phyloP scores from a whole-genome alignment of 768 basidiomycete genomes.

The Pisolithus tinctorius region DNA sequence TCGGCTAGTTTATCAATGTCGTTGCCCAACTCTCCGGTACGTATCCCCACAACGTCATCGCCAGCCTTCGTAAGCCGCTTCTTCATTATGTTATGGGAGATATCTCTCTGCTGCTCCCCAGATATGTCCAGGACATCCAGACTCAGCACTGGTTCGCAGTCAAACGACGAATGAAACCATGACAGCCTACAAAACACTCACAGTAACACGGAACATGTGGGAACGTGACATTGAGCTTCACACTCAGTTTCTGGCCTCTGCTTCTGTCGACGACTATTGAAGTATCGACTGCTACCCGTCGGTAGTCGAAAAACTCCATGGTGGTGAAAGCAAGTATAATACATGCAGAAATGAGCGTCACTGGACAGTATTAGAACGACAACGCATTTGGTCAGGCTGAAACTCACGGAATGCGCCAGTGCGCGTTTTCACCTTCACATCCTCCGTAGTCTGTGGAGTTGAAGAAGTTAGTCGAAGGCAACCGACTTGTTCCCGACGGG shows the following conservation, averaged over 20 bases:
- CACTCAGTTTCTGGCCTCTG: slow-evolving; percentile 89
- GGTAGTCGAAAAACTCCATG: slow-evolving; percentile 95
- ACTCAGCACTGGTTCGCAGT: slow-evolving; percentile 66
- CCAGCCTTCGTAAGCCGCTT: slow-evolving; percentile 64
- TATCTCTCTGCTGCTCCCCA: slow-evolving; percentile 87
- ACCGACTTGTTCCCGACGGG: slow-evolving; percentile 1
- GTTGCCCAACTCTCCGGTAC: slow-evolving; percentile 65
- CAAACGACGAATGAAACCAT: not conserved
- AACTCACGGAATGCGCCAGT: slow-evolving; percentile 82
- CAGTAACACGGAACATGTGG: slow-evolving; percentile 96
- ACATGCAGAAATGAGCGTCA: slow-evolving; percentile 86
- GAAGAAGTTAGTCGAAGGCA: not conserved
- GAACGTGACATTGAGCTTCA: slow-evolving; percentile 89
- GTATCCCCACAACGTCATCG: slow-evolving; percentile 45
- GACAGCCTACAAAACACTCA: slow-evolving; percentile 37
- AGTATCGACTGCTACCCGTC: slow-evolving; percentile 79
- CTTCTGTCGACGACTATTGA: slow-evolving; percentile 93
- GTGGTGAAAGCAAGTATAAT: slow-evolving; percentile 89
- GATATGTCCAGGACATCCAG: slow-evolving; percentile 98
- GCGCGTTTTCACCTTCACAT: slow-evolving; percentile 98
- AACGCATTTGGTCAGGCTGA: slow-evolving; percentile 6
- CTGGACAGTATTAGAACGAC: slow-evolving; percentile 34
- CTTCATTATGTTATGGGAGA: slow-evolving; percentile 86
- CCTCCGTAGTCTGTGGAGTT: slow-evolving; percentile 82
- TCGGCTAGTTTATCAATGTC: slow-evolving; percentile 79